Evolutionary conservation across 169 alveolate species (phyloP), one percentile per base, ranked within the genome.

Genomic region (Plasmodium fragile): DNA sequence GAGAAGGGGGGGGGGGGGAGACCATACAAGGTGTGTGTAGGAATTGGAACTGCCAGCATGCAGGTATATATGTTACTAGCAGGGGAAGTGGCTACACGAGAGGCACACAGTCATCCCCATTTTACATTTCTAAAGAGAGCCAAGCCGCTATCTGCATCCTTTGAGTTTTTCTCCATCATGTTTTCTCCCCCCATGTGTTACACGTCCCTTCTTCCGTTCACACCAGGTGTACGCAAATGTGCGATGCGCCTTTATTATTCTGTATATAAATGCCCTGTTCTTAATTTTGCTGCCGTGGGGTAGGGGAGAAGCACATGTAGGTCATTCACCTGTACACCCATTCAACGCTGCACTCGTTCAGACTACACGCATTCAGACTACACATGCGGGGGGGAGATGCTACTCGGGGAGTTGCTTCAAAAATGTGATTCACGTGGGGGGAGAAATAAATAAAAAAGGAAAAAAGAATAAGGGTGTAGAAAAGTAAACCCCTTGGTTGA

Each of bases 91-190:
- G n/a, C 4, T 65, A 11, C 72, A 79, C 16, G 11, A 81, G 18
- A 81, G 3, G 43, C 36, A 81, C 32, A 49, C 25, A 18, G 30
- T 30, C 79, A 85, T 75, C 22, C 65, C 2, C 7, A 43, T 39
- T 69, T 84, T 77, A 87, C 93, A 87, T 70, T 87, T 87, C 81
- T 87, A 65, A 87, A 87, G 32, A 77, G 78, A 6, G 71, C 89
- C 53, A 78, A 43, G 30, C 90, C 93, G 32, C 72, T 78, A 39
- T 87, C 93, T 5, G 89, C 53, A 0, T 87, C 93, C 49, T 87
- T 82, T n/a, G 16, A 36, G n/a, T 28, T 43, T 79, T 52, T 25
- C n/a, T 87, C 93, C 36, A 41, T 87, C 82, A 87, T 87, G 71
- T 41, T 87, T 28, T 32, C 79, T 4, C 39, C 59, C 73, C 79